Conservation (phyloP, 768 basidiomycete genomes). For the Gloeophyllum trabeum region DNA sequence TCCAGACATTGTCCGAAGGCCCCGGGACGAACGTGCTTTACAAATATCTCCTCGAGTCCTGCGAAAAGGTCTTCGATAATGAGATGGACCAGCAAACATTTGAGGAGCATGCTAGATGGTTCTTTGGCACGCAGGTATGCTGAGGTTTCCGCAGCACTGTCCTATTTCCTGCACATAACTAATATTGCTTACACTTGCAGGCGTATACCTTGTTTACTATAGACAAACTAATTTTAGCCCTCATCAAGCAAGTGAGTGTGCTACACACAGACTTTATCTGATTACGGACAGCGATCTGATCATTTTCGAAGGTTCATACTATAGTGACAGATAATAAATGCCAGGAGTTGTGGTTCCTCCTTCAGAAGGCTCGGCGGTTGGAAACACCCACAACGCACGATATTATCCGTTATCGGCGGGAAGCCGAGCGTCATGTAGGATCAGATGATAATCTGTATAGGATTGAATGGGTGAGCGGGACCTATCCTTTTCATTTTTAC, state of each 20-base stretch:
- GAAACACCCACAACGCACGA: conserved; percentile 49
- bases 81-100: conserved; percentile 89
- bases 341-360: conserved; percentile 72
- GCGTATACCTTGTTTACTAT: conserved; percentile 89
- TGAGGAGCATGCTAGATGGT: conserved; percentile 93
- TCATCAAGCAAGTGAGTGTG: conserved; percentile 84
- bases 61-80: conserved; percentile 88
- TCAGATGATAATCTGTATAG: conserved; percentile 70
- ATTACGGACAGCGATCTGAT: conserved; percentile 1
- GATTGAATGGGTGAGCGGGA: conserved; percentile 73
- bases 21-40: conserved; percentile 65
- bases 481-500: no score
- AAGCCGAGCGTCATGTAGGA: conserved; percentile 66
- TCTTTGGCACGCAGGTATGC: conserved; percentile 75
- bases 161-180: no score
- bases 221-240: conserved; percentile 81
- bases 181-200: no score
- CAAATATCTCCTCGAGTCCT: conserved; percentile 78
- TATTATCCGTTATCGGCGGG: conserved; percentile 66
- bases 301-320: conserved; percentile 59
- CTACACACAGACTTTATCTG: conserved; percentile 1
- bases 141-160: no score
- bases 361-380: conserved; percentile 50
- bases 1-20: conserved; percentile 45
- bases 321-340: conserved; percentile 77